Base-by-base conservation (phyloP, 495 filamentous ascomycete genomes). In the Penicillium nucicola region DNA sequence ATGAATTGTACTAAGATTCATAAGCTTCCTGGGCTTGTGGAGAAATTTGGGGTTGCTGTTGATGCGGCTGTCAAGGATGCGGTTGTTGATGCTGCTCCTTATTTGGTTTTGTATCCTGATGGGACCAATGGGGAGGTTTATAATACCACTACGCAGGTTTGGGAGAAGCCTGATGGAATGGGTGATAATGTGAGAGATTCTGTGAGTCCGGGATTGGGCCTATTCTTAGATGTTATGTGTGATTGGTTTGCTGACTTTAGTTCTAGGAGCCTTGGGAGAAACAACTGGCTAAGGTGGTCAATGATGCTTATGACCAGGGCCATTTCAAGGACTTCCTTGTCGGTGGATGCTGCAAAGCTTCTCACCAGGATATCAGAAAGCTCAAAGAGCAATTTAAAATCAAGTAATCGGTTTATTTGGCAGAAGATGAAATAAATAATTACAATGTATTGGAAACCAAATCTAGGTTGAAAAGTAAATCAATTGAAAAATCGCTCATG, bases 61-160 rank as follows among this genome's bases (percentile, higher is more conserved):
- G 34, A 49, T 19, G 50, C 48, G 15, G 45, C 75, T 40, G 18
- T 41, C 17, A 38, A 19, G 18, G 46, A 31, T 40, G 18, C 8
- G 34, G 33, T 64, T 41, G 32, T 58, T 1, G 58, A 75, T 34
- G 56, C 55, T 18, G 52, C 61, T 6, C 84, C 84, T 5, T 68
- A 58, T 48, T 58, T 88, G 45, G 79, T 87, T 34, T 48, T 86
- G 38, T 88, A 86, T 65, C 85, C 85, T 6, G 85, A 88, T 67
- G 84, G 83, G 1, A 85, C 85, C 13, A 79, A 81, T 33, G 84
- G 83, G 3, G 79, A 84, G 65, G 71, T 79, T 7, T 88, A 88
- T 60, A 78, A 88, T 60, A 80, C 83, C 5, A 62, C 56, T 1
- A 83, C 77, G 4, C 77, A 84, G 63, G 65, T 60, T 50, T 88